Conservation (phyloP, 139 green algal genomes). For the Chlorella sorokiniana region DNA sequence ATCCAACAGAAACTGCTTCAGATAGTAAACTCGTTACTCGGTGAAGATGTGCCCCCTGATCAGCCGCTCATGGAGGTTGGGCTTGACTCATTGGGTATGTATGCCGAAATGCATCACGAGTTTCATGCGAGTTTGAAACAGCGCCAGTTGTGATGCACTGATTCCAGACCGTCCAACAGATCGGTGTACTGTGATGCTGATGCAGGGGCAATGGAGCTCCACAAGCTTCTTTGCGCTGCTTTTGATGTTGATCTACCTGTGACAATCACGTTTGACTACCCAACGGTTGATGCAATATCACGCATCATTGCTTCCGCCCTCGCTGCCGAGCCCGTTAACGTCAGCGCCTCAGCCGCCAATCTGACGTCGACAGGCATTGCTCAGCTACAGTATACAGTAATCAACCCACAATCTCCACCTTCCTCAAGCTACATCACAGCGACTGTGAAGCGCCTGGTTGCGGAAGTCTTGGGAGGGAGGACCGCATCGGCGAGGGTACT, state of each 20-base stretch:
- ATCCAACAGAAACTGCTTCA: background rate
- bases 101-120: too few species aligned
- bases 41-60: background rate
- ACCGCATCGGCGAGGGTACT: too few species aligned
- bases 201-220: background rate
- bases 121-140: background rate
- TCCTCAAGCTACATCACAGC: too few species aligned
- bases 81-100: conserved; percentile 1
- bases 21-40: background rate
- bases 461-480: too few species aligned
- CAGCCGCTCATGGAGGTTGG: background rate
- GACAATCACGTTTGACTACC: background rate
- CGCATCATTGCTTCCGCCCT: background rate
- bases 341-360: too few species aligned
- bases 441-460: too few species aligned
- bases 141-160: background rate
- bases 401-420: too few species aligned
- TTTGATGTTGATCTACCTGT: background rate
- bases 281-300: background rate
- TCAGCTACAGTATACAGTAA: too few species aligned
- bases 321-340: too few species aligned
- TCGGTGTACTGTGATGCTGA: background rate
- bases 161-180: too few species aligned
- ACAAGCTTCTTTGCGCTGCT: background rate
- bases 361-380: too few species aligned